phyloP scores from a whole-genome alignment of 805 yeast species.

The Kazachstania kunashirensis region DNA sequence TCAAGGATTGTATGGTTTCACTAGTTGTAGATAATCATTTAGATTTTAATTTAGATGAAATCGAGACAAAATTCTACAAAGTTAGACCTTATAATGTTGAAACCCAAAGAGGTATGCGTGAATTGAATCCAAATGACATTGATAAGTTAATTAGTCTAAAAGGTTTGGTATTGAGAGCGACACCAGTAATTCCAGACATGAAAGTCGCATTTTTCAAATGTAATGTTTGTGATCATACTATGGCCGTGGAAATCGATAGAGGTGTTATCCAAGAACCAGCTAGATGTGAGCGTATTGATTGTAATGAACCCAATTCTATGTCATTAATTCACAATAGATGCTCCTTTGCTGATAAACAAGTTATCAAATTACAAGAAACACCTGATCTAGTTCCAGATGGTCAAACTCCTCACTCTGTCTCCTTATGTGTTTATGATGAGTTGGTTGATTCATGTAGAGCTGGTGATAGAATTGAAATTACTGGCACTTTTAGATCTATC shows the following conservation, averaged over 20 bases:
- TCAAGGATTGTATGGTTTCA: slow-evolving; percentile 80
- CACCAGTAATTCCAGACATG: slow-evolving; percentile 95
- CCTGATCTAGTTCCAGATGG: slow-evolving; percentile 97
- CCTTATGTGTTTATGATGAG: slow-evolving; percentile 90
- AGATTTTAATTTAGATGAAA: slow-evolving; percentile 48
- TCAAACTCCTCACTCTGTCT: slow-evolving; percentile 94
- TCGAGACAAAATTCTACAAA: slow-evolving; percentile 74
- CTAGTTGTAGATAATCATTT: slow-evolving; percentile 46
- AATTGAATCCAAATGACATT: slow-evolving; percentile 85
- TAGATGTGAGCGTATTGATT: slow-evolving; percentile 80
- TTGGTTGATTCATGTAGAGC: slow-evolving; percentile 90
- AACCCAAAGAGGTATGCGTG: slow-evolving; percentile 73
- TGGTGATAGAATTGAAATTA: slow-evolving; percentile 92
- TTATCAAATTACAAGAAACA: slow-evolving; percentile 86
- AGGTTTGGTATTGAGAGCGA: slow-evolving; percentile 81
- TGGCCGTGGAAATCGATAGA: slow-evolving; percentile 84
- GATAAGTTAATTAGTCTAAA: slow-evolving; percentile 86
- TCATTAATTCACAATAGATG: slow-evolving; percentile 84
- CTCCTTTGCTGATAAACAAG: slow-evolving; percentile 90
- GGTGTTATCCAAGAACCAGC: slow-evolving; percentile 92
- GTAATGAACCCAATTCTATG: slow-evolving; percentile 81
- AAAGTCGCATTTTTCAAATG: slow-evolving; percentile 93
- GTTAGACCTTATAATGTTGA: slow-evolving; percentile 84
- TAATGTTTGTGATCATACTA: slow-evolving; percentile 87
- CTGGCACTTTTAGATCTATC: slow-evolving; percentile 87